Percentiles rank a stretch among this genome's conserved stretches.
phyloP scores from a whole-genome alignment of 1,139 yeast genomes.

The Geotrichum restrictum region DNA sequence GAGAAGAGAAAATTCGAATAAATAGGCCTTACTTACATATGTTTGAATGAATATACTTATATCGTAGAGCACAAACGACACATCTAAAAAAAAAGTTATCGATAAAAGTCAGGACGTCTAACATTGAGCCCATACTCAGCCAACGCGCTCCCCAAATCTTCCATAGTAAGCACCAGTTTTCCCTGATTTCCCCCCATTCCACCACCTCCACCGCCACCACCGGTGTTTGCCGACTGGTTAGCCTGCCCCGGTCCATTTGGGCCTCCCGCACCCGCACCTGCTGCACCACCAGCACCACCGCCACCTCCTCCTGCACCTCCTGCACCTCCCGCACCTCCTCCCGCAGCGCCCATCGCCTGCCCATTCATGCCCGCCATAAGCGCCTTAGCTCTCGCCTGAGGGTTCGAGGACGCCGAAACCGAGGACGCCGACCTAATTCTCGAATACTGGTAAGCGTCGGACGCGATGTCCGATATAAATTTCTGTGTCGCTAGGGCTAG shows the following conservation, averaged over 20 bases:
- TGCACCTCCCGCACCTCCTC: conserved; percentile 35
- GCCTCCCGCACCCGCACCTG: conserved; percentile 33
- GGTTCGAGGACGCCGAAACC: conserved; percentile 77
- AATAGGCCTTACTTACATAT: not conserved
- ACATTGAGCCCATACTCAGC: conserved; percentile 92
- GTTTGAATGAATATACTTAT: not conserved
- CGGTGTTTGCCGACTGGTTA: conserved; percentile 41
- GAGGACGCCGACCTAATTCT: conserved; percentile 82
- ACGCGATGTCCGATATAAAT: conserved; percentile 88
- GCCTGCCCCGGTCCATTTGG: conserved; percentile 23
- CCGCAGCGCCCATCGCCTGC: conserved; percentile 19
- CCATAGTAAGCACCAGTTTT: conserved; percentile 79
- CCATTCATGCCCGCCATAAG: conserved; percentile 62
- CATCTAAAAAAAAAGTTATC: too few species aligned
- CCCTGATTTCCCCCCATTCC: conserved; percentile 55
- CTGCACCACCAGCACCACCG: conserved; percentile 29
- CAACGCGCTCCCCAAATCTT: conserved; percentile 79
- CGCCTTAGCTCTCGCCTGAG: conserved; percentile 81
- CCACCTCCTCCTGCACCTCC: conserved; percentile 25
- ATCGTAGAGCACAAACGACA: not conserved
- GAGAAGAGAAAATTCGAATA: too few species aligned
- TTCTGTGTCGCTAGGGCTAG: conserved; percentile 94
- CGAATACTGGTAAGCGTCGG: conserved; percentile 93
- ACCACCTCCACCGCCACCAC: not conserved
- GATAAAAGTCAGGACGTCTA: conserved; percentile 87